A percentile compares a stretch with the other conserved stretches of the same genome.
Evolutionary conservation across 768 basidiomycete genomes (phyloP).

Genomic region (Tulasnella sp.): DNA sequence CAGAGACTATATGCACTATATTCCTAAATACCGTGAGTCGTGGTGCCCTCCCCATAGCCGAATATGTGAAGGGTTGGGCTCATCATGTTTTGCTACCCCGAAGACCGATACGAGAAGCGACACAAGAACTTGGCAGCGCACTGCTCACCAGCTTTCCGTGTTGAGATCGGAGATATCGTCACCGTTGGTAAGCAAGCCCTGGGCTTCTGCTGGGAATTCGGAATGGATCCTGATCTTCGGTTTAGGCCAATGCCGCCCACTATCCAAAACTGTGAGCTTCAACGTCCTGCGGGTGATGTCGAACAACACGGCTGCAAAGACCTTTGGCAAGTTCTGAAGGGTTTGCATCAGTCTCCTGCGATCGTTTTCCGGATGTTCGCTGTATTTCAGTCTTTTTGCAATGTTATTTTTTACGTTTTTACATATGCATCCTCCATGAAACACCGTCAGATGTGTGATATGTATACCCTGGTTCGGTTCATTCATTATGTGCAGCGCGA

Average conservation of each 20-base stretch:
- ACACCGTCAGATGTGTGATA: not conserved
- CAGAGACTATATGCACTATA: slow-evolving; percentile 89
- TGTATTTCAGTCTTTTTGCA: slow-evolving; percentile 10
- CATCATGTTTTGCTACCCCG: slow-evolving; percentile 6
- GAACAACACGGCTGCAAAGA: slow-evolving; percentile 86
- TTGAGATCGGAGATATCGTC: slow-evolving; percentile 87
- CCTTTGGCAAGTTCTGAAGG: slow-evolving; percentile 88
- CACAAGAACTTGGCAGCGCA: slow-evolving; percentile 99
- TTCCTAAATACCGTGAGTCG: slow-evolving; percentile 94
- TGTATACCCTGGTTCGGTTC: not conserved
- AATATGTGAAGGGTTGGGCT: slow-evolving; percentile 1
- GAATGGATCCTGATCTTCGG: slow-evolving; percentile 23
- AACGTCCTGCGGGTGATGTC: slow-evolving; percentile 94
- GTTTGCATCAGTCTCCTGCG: not conserved
- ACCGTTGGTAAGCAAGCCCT: slow-evolving; percentile 73
- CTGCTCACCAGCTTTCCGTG: slow-evolving; percentile 98
- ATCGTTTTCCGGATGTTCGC: not conserved
- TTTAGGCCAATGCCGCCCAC: slow-evolving; percentile 93
- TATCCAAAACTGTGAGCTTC: slow-evolving; percentile 99
- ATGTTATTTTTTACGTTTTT: slow-evolving; percentile 8
- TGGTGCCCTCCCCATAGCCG: not conserved
- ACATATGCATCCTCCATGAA: not conserved
- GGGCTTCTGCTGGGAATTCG: not conserved
- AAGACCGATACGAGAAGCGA: slow-evolving; percentile 96
- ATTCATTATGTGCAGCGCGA: not conserved